These are phyloP conservation scores for Dipteronia sinensis DNA, from an alignment of 345 rosid species.

Conservation along the genomic window DNA sequence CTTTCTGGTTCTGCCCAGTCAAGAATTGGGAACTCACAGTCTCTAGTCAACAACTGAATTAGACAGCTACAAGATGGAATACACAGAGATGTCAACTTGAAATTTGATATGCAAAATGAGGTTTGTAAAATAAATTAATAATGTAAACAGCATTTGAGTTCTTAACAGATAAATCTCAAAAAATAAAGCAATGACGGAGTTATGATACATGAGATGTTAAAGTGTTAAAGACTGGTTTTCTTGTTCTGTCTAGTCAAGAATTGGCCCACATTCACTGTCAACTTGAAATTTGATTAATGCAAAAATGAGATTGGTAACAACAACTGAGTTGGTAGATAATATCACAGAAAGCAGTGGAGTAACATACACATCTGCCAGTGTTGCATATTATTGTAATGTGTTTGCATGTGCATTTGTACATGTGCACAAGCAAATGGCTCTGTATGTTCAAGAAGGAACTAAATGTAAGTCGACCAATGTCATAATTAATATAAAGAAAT, in stretches of 20 bases:
- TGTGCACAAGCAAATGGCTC: neutral
- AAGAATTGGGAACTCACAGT: neutral
- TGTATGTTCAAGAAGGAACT: neutral
- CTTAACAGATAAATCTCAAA: neutral
- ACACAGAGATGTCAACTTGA: neutral
- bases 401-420: neutral
- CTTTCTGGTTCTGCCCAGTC: neutral
- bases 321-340: neutral
- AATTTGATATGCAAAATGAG: neutral
- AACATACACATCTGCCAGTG: no score
- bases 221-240: neutral
- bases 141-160: neutral
- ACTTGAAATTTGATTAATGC: neutral
- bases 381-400: neutral
- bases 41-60: neutral
- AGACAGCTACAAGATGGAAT: neutral
- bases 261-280: neutral
- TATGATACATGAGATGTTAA: no score
- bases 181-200: neutral
- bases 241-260: neutral
- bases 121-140: neutral
- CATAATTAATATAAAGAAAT: neutral
- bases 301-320: neutral
- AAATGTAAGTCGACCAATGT: neutral
- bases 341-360: neutral